Percentiles rank a stretch among this genome's conserved stretches.
These are phyloP conservation scores for Nicotiana noctiflora DNA, from an alignment of 257 asterid species.

Conservation along the genomic window DNA sequence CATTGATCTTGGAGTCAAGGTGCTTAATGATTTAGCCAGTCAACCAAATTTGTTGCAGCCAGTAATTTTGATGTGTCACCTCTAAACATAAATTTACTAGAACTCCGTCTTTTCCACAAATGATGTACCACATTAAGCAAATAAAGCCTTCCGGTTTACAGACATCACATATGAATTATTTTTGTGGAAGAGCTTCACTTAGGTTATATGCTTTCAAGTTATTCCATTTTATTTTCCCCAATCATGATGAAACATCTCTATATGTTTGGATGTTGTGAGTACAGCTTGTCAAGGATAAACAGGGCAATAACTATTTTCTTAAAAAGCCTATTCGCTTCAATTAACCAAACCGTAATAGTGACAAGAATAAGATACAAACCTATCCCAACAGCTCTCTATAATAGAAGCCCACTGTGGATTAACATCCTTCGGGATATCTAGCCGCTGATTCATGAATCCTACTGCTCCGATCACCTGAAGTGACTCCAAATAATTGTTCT, in stretches of 20 bases:
- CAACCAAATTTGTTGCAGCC: not conserved
- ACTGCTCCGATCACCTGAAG: conserved; percentile 91
- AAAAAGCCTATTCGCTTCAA: not conserved
- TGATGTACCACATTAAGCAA: not conserved
- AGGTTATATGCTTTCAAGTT: not conserved
- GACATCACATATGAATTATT: too few species aligned
- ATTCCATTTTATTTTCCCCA: not conserved
- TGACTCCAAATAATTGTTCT: not conserved
- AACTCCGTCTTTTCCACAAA: not conserved
- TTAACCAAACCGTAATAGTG: not conserved
- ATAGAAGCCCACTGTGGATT: conserved; percentile 75
- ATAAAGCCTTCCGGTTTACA: not conserved
- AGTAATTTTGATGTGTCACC: not conserved
- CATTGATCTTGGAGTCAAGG: not conserved
- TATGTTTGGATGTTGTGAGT: not conserved
- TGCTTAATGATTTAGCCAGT: not conserved
- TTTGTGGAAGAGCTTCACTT: not conserved
- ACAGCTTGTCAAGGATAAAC: not conserved
- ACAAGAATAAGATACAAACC: conserved; percentile 32
- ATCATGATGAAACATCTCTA: not conserved
- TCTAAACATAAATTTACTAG: not conserved
- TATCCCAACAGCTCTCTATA: conserved; percentile 87
- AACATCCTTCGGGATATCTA: conserved; percentile 69
- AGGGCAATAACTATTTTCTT: not conserved
- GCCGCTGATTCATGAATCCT: conserved; percentile 92